These are phyloP conservation scores for Beauveria australis DNA, from an alignment of 2,329 filamentous ascomycete species.

Conservation along the genomic window DNA sequence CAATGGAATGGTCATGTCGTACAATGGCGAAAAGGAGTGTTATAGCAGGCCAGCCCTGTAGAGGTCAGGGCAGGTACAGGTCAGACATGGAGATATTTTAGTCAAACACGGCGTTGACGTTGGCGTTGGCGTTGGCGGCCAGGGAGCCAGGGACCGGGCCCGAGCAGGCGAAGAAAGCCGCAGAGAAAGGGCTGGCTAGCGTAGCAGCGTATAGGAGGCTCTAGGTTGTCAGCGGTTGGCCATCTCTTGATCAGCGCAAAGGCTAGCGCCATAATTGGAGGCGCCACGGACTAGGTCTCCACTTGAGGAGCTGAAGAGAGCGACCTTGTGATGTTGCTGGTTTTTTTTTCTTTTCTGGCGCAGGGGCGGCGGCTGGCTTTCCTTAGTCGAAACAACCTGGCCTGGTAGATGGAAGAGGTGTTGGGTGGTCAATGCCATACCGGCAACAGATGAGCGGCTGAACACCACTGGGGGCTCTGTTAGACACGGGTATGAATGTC, in stretches of 20 bases:
- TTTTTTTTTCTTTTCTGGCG: neutral
- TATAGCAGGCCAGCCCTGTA: neutral
- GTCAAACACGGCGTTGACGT: neutral
- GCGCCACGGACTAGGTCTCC: neutral
- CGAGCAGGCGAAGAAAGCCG: neutral
- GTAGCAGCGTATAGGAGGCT: slow-evolving; percentile 9
- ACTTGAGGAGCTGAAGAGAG: slow-evolving; percentile 1
- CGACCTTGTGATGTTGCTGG: slow-evolving; percentile 9
- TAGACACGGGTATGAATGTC: too few species aligned
- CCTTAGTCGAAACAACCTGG: neutral
- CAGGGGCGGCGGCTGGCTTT: neutral
- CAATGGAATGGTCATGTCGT: slow-evolving; percentile 3
- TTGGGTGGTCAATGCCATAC: neutral
- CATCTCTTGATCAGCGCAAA: slow-evolving; percentile 10
- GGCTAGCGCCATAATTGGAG: slow-evolving; percentile 6
- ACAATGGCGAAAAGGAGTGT: neutral
- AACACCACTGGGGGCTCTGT: too few species aligned
- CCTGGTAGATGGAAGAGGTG: neutral
- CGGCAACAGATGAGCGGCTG: neutral
- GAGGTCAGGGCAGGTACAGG: neutral
- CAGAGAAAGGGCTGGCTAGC: neutral
- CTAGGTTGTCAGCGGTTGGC: slow-evolving; percentile 8
- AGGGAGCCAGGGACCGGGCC: slow-evolving; percentile 7
- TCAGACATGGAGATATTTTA: neutral
- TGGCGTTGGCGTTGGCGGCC: neutral